phyloP scores from a whole-genome alignment of 257 asterid species.

The Anisodus tanguticus region DNA sequence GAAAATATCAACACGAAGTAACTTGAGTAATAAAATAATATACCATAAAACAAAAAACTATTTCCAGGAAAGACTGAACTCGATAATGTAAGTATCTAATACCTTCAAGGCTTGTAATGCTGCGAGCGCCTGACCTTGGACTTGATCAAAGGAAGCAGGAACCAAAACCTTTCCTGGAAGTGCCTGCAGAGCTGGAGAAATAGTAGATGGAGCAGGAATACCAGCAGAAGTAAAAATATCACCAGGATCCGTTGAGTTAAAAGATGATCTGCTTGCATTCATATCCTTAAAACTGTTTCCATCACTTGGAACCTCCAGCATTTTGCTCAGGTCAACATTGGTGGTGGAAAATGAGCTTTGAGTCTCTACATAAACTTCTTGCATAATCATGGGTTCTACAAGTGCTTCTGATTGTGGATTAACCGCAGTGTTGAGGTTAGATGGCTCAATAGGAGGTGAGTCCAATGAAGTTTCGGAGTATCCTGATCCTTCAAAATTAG shows the following conservation, averaged over 20 bases:
- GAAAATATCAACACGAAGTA: neutral
- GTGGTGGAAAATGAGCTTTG: constrained; percentile 44
- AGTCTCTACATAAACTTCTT: constrained; percentile 46
- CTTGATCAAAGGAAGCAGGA: constrained; percentile 92
- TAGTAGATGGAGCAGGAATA: constrained; percentile 93
- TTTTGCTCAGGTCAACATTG: constrained; percentile 36
- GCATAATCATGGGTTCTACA: constrained; percentile 46
- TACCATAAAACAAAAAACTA: neutral
- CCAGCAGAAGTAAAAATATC: constrained; percentile 70
- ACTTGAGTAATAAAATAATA: neutral
- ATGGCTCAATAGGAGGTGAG: constrained; percentile 51
- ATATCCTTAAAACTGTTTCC: constrained; percentile 46
- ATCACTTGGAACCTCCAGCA: constrained; percentile 43
- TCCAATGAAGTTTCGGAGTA: constrained; percentile 37
- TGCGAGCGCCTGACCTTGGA: constrained; percentile 81
- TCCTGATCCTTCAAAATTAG: constrained; percentile 45
- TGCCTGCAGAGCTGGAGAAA: constrained; percentile 74
- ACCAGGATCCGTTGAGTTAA: constrained; percentile 57
- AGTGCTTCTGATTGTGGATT: constrained; percentile 46
- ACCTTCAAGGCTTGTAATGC: constrained; percentile 89
- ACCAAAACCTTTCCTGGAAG: constrained; percentile 91
- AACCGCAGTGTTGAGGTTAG: constrained; percentile 32
- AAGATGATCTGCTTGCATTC: constrained; percentile 44
- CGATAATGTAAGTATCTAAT: neutral
- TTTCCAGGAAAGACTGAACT: neutral